Conservation (phyloP, 257 asterid species). For the Marsdenia floribunda region DNA sequence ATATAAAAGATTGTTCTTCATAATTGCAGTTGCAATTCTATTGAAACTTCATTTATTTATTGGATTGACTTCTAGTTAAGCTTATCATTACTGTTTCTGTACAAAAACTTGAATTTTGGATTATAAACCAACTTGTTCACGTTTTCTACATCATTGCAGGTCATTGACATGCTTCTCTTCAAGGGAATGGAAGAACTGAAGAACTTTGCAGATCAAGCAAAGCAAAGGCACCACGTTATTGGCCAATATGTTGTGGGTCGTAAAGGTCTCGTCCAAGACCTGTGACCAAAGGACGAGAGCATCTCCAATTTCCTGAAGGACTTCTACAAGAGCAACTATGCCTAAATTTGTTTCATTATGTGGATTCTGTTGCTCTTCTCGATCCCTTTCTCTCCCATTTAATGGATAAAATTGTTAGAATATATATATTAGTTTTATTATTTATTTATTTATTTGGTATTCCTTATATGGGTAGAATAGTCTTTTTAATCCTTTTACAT, state of each 20-base stretch:
- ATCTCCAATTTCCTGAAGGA: conserved; percentile 65
- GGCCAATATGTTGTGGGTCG: no score
- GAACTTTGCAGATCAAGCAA: conserved; percentile 62
- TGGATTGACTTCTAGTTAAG: neutral
- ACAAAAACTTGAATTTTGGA: neutral
- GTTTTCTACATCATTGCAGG: conserved; percentile 34
- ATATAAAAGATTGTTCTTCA: no score
- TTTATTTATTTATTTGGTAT: no score
- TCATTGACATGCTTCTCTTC: conserved; percentile 80
- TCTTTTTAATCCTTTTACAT: no score
- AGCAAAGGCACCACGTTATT: no score
- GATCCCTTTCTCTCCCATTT: neutral
- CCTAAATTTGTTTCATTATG: conserved; percentile 28
- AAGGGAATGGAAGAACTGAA: conserved; percentile 83
- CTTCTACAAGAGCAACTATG: conserved; percentile 76
- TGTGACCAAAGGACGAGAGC: no score
- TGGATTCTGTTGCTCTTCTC: neutral
- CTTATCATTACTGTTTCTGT: neutral
- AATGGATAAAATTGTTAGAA: no score
- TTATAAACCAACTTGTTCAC: neutral
- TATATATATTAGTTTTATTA: no score
- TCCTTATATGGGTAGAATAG: no score
- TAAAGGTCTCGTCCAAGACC: no score
- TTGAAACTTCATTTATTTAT: neutral
- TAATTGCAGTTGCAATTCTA: neutral